Conservation (phyloP, 225 moss, liverwort and hornwort species). For the Asterella californica region DNA sequence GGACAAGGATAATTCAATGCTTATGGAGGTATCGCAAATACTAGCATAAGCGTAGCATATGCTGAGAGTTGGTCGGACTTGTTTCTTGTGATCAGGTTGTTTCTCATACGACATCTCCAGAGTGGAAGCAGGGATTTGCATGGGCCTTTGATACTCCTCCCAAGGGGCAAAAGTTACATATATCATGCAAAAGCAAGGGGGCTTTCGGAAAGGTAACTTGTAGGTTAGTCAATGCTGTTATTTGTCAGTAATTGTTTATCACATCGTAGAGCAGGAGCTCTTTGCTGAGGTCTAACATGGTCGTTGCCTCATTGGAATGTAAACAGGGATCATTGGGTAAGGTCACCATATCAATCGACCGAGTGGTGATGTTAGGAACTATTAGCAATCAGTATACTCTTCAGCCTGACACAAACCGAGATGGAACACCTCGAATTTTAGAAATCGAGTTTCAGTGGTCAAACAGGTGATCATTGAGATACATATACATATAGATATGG, state of each 20-base stretch:
- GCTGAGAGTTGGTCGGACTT: background rate
- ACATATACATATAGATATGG: conserved; percentile 18
- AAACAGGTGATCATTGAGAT: conserved; percentile 54
- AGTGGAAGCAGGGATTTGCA: conserved; percentile 98
- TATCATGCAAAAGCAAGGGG: conserved; percentile 96
- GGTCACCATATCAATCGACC: conserved; percentile 95
- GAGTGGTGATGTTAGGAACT: conserved; percentile 84
- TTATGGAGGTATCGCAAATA: background rate
- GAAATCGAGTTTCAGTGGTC: conserved; percentile 99
- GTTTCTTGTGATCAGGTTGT: conserved; percentile 58
- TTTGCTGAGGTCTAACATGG: background rate
- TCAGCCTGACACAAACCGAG: conserved; percentile 88
- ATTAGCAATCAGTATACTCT: conserved; percentile 80
- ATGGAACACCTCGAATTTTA: conserved; percentile 81
- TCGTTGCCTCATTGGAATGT: background rate
- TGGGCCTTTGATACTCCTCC: conserved; percentile 99
- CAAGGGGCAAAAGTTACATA: conserved; percentile 93
- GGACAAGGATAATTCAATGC: background rate
- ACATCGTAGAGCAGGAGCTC: background rate
- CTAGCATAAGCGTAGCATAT: background rate
- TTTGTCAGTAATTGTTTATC: background rate
- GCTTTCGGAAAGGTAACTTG: conserved; percentile 89
- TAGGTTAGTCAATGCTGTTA: too few species aligned
- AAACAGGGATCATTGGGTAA: conserved; percentile 88
- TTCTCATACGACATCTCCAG: conserved; percentile 76